These are phyloP conservation scores for Fallopia convolvulus DNA, from an alignment of 148 eudicot species.

Conservation along the genomic window DNA sequence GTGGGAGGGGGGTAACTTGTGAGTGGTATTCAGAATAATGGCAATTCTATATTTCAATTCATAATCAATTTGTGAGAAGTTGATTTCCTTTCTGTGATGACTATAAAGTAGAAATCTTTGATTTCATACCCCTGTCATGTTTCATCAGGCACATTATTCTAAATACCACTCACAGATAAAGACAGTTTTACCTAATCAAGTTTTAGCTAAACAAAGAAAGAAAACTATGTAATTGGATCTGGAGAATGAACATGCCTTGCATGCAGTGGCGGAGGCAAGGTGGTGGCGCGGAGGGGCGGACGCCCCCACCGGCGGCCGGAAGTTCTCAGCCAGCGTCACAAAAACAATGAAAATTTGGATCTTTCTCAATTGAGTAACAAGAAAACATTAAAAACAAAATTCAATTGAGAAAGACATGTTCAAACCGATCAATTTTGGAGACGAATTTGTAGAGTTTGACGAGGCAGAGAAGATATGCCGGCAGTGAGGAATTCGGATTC, in stretches of 20 bases:
- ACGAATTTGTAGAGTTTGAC: too few species aligned
- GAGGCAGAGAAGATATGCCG: too few species aligned
- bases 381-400: too few species aligned
- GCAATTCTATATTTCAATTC: background rate
- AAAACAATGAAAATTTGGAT: too few species aligned
- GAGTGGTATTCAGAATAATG: background rate
- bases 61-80: background rate
- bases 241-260: background rate
- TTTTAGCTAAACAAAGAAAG: background rate
- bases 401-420: too few species aligned
- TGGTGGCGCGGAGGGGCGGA: too few species aligned
- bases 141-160: background rate
- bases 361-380: too few species aligned
- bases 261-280: background rate
- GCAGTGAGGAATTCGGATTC: too few species aligned
- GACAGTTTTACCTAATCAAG: background rate
- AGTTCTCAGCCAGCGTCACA: too few species aligned
- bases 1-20: background rate
- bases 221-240: background rate
- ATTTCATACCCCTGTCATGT: background rate
- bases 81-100: background rate
- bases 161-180: background rate
- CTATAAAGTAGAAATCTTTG: background rate
- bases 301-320: too few species aligned
- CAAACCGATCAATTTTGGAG: too few species aligned